These are phyloP conservation scores for Rutstroemia sp. DNA, from an alignment of 2,329 filamentous ascomycete species.

Conservation along the genomic window DNA sequence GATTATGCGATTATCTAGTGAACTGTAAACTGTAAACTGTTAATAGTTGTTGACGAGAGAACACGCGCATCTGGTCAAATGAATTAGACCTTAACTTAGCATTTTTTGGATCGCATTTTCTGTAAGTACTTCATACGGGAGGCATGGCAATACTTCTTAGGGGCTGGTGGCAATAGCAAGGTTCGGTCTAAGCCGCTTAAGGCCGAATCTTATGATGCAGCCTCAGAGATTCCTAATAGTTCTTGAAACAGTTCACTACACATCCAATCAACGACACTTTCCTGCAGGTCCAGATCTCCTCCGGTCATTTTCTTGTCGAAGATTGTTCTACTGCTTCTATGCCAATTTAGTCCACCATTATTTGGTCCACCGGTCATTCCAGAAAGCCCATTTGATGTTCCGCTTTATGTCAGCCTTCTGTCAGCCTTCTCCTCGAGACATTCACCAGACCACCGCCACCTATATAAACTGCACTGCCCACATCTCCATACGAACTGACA, in stretches of 20 bases:
- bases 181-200: background rate
- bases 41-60: too few species aligned
- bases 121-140: background rate
- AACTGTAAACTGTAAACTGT: too few species aligned
- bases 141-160: background rate
- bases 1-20: too few species aligned
- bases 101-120: background rate
- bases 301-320: background rate
- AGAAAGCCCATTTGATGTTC: background rate
- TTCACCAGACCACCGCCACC: background rate
- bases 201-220: background rate
- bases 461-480: background rate
- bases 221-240: background rate
- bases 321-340: background rate
- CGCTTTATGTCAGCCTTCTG: constrained; percentile 8
- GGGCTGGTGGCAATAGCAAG: background rate
- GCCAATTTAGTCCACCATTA: background rate
- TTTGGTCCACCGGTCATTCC: background rate
- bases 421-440: constrained; percentile 12
- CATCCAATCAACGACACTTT: background rate
- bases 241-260: background rate
- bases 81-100: too few species aligned
- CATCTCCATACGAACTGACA: background rate
- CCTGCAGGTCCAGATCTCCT: background rate
- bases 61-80: too few species aligned